These are phyloP conservation scores for Mycosphaerella sp. DNA, from an alignment of 2,329 filamentous ascomycete species.

Conservation along the genomic window DNA sequence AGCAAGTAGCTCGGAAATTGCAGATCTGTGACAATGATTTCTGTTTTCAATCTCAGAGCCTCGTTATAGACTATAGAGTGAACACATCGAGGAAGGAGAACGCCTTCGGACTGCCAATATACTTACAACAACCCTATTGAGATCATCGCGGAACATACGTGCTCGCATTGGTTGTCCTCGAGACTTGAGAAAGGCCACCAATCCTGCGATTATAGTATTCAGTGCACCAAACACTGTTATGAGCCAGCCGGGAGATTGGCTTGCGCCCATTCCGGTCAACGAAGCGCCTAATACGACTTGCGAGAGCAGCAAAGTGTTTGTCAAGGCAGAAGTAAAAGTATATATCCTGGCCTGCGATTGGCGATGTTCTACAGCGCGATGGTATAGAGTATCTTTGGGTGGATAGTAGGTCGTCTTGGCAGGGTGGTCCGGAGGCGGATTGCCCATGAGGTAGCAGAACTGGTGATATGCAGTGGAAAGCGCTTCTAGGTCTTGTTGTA, in stretches of 20 bases:
- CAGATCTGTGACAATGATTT: too few species aligned
- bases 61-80: too few species aligned
- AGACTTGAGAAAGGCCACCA: constrained; percentile 39
- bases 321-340: constrained; percentile 34
- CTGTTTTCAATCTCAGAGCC: too few species aligned
- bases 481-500: background rate
- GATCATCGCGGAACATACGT: constrained; percentile 39
- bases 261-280: constrained; percentile 37
- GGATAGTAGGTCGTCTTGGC: constrained; percentile 22
- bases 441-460: constrained; percentile 37
- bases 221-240: constrained; percentile 39
- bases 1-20: too few species aligned
- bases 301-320: constrained; percentile 36
- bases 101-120: too few species aligned
- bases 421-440: constrained; percentile 31
- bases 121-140: constrained; percentile 33
- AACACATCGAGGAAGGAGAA: too few species aligned
- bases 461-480: constrained; percentile 30
- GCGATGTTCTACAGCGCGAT: constrained; percentile 33
- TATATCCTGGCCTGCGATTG: constrained; percentile 34
- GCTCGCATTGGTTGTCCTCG: constrained; percentile 39
- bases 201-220: constrained; percentile 39
- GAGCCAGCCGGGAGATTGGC: constrained; percentile 32
- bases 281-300: constrained; percentile 39
- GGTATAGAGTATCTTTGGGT: constrained; percentile 34